Evolutionary conservation across 2,329 filamentous ascomycete species (phyloP).

Genomic region (Cyphellophora europaea): DNA sequence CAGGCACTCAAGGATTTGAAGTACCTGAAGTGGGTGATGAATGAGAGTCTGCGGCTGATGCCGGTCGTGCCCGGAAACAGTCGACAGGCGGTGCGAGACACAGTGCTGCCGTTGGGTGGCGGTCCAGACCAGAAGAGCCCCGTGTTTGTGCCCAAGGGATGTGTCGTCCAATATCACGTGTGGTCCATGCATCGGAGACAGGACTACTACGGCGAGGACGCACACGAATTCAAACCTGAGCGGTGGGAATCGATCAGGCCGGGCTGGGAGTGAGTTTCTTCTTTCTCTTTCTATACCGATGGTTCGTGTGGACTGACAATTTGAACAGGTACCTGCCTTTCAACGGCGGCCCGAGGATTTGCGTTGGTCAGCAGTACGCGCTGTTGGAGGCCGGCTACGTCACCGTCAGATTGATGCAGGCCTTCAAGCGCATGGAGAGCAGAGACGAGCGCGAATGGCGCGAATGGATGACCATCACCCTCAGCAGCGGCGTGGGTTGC

Average conservation of each 20-base stretch:
- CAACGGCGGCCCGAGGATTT: constrained; percentile 20
- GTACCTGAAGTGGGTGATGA: constrained; percentile 20
- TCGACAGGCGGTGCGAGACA: constrained; percentile 31
- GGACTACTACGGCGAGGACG: constrained; percentile 23
- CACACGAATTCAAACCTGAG: constrained; percentile 26
- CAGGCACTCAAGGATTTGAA: constrained; percentile 18
- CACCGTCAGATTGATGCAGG: constrained; percentile 62
- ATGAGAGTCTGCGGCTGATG: constrained; percentile 30
- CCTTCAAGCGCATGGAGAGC: constrained; percentile 53
- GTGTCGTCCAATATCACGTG: constrained; percentile 32
- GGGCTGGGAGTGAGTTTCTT: constrained; percentile 16
- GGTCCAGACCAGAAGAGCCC: constrained; percentile 37
- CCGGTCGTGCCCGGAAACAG: constrained; percentile 31
- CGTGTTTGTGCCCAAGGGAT: constrained; percentile 38
- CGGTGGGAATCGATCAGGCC: constrained; percentile 25
- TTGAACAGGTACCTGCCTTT: constrained; percentile 22
- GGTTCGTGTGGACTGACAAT: too few relatives aligned
- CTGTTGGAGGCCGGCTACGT: constrained; percentile 62
- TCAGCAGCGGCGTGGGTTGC: constrained; percentile 67
- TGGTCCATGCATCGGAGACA: constrained; percentile 28
- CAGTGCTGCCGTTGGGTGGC: constrained; percentile 39
- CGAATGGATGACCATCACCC: constrained; percentile 69
- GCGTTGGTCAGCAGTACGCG: constrained; percentile 63
- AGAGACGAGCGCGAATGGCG: constrained; percentile 16
- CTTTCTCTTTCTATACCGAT: too few relatives aligned